Base-by-base conservation (phyloP, 75 land plant species). In the Picea glauca region DNA sequence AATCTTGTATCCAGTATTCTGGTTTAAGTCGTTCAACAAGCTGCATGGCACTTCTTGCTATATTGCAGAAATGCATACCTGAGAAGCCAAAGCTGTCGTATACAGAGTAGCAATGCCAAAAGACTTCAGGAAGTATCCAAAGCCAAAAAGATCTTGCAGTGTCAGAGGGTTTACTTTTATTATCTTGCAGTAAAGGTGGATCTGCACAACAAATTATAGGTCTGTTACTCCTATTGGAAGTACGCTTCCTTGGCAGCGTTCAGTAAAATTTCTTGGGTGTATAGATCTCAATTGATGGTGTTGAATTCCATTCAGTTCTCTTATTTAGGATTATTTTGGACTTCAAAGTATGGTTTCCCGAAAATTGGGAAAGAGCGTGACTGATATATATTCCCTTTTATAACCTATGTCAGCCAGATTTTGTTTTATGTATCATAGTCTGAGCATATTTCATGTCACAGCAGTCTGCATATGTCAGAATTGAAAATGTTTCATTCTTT, bases 361-460 rank as follows among this genome's bases (percentile, higher is more conserved):
- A 23, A 30, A 26, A 23, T 63, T 63, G 66, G 66, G 66, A 9
- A 26, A 63, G 3, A 26, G 74, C 43, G 18, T 20, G 35, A 66
- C 33, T 66, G 72, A 66, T 66, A 13, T 66, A 33, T 66, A 66
- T 66, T 66, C 72, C 38, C 72, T 66, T 66, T 50, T 14, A 66
- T 33, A 38, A 70, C 74, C 54, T 43, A n/a, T 40, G 74, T 56
- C 6, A 70, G 74, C 74, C 54, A 3, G 50, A 5, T 26, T 35
- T 35, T 70, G 33, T 68, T 68, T 4, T 40, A 46, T 70, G 54
- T 68, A 17, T 32, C 31, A 13, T 67, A 21, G 64, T 62, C 4
- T 65, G 67, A 65, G 38, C 31, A 68, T 68, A 68, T 68, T 68
- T 35, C 1, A 68, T 68, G 73, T 68, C 73, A 68, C 26, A 68